These are phyloP conservation scores for Naematelia encephala DNA, from an alignment of 768 basidiomycete species.

Conservation along the genomic window DNA sequence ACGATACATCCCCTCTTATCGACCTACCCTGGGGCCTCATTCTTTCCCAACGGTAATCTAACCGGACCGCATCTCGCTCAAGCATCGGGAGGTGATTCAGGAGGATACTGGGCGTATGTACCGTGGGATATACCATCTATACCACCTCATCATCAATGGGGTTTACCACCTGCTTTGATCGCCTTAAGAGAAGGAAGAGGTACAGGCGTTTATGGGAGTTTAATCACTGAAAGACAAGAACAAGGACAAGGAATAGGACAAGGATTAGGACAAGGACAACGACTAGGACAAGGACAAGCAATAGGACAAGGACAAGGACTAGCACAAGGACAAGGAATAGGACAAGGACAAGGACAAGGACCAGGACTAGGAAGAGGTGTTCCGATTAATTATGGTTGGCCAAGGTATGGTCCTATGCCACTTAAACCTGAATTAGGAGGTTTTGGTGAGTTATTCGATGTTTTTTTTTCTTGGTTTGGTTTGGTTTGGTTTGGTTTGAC, in stretches of 20 bases:
- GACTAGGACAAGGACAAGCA: constrained; percentile 17
- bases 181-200: neutral
- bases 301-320: neutral
- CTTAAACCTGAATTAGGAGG: constrained; percentile 46
- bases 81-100: constrained; percentile 29
- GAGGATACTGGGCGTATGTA: constrained; percentile 40
- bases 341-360: constrained; percentile 16
- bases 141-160: neutral
- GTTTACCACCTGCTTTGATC: neutral
- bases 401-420: constrained; percentile 47
- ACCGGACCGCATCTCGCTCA: constrained; percentile 40
- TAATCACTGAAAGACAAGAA: too few species aligned
- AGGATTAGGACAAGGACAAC: neutral
- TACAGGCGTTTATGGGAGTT: too few species aligned
- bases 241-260: constrained; percentile 12
- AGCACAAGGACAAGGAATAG: constrained; percentile 1
- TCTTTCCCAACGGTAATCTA: constrained; percentile 35
- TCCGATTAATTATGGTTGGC: constrained; percentile 46
- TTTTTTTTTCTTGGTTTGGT: neutral
- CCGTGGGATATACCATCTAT: constrained; percentile 18
- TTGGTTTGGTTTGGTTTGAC: constrained; percentile 1
- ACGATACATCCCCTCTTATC: constrained; percentile 29
- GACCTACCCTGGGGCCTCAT: constrained; percentile 44
- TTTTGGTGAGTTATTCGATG: constrained; percentile 28
- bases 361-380: too few species aligned